A percentile compares a stretch with the other conserved stretches of the same genome.
phyloP scores from a whole-genome alignment of 768 basidiomycete genomes.

The Podaxis sp. region DNA sequence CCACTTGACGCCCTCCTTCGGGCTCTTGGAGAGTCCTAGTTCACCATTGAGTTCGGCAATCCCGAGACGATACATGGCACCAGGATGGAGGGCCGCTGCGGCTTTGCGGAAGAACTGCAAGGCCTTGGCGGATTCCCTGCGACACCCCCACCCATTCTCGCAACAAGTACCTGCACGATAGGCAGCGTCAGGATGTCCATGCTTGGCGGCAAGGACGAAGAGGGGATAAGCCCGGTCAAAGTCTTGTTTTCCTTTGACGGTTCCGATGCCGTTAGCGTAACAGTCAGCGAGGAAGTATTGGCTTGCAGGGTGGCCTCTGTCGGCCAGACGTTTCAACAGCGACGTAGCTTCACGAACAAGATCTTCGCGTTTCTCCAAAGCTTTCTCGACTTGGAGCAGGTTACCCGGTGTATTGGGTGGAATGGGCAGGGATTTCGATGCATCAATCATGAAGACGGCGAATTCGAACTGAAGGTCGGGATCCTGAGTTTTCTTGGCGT shows the following conservation, averaged over 20 bases:
- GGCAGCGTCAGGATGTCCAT: slow-evolving; percentile 92
- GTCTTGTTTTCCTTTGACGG: slow-evolving; percentile 85
- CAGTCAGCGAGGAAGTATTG: slow-evolving; percentile 99
- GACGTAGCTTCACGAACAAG: slow-evolving; percentile 84
- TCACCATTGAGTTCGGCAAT: slow-evolving; percentile 96
- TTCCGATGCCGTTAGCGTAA: slow-evolving; percentile 97
- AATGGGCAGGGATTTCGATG: slow-evolving; percentile 85
- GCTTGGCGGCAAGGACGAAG: slow-evolving; percentile 95
- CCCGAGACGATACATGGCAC: slow-evolving; percentile 95
- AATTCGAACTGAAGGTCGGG: slow-evolving; percentile 98
- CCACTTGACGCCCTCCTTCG: slow-evolving; percentile 98
- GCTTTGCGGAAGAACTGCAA: slow-evolving; percentile 93
- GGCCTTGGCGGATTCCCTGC: slow-evolving; percentile 89
- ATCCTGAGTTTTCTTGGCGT: slow-evolving; percentile 98
- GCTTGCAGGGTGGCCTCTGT: slow-evolving; percentile 89
- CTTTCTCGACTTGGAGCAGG: slow-evolving; percentile 77
- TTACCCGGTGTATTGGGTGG: slow-evolving; percentile 69
- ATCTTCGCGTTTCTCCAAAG: slow-evolving; percentile 80
- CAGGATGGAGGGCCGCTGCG: slow-evolving; percentile 86
- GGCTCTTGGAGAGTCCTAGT: slow-evolving; percentile 78
- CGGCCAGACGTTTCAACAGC: slow-evolving; percentile 88
- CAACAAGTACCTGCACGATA: slow-evolving; percentile 97
- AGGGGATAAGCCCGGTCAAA: slow-evolving; percentile 97
- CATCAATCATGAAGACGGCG: slow-evolving; percentile 98
- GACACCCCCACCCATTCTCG: slow-evolving; percentile 98